Base-by-base conservation (phyloP, 371 early-diverging fungal species). In the Chytridium lagenaria region DNA sequence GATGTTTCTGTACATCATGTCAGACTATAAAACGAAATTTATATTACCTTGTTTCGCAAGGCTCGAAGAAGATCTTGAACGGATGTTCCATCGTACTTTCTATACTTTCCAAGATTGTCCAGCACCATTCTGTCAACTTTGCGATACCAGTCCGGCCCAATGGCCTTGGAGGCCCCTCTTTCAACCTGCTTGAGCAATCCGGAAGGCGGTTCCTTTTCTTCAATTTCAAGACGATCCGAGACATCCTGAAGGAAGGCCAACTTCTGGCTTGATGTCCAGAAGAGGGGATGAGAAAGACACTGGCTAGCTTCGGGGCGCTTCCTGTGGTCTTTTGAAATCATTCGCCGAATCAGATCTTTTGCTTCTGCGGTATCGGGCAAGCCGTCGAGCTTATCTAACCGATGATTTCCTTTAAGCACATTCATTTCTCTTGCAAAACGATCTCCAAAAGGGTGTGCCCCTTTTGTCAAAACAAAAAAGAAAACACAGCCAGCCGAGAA, bases 401-500 rank as follows among this genome's bases (percentile, higher is more conserved):
- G 84, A 51, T 89, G 91, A 44, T 84, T 83, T 16, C 92, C 90
- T 50, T 89, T 84, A 52, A 97, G 80, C 37, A 98, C 94, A 77
- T 94, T 94, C 30, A 88, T 85, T 80, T 98, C 98, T 49, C 97
- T 87, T 23, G 89, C 86, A 77, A 90, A 93, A 7, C 92, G 88
- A 76, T 94, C 93, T 39, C 98, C 98, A 82, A 97, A 99, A 5
- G 99, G 98, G 83, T 99, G 99, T 7, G 90, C 87, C 40, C 99
- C 99, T 23, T 86, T 82, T 5, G 94, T 90, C 38, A 98, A 81
- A 1, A 94, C 91, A 79, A 95, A 98, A 80, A 93, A 95, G 74
- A 94, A 95, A 1, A 98, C 93, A 81, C 96, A 97, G 1, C 99
- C 99, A 39, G 92, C 87, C 0, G 97, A 94, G 76, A 99, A 99